Percentiles rank a stretch among this genome's conserved stretches.
These are phyloP conservation scores for Lumnitzera littorea DNA, from an alignment of 345 rosid species.

Conservation along the genomic window DNA sequence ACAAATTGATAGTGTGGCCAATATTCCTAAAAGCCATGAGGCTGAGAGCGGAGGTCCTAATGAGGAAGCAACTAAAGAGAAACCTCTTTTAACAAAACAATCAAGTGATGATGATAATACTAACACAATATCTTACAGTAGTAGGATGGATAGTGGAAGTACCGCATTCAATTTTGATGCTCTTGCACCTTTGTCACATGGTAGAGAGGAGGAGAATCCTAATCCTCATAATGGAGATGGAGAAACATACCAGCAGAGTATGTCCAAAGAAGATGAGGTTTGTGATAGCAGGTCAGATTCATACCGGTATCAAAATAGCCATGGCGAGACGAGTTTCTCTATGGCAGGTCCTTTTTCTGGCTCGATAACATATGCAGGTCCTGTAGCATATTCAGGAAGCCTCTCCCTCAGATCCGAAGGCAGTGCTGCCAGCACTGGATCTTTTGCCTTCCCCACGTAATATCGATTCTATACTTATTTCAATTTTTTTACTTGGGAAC, in stretches of 20 bases:
- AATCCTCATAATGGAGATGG: constrained; percentile 11
- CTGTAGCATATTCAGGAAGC: constrained; percentile 65
- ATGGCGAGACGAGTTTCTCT: constrained; percentile 83
- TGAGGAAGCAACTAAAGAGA: too few relatives aligned
- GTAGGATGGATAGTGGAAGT: constrained; percentile 24
- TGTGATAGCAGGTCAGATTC: constrained; percentile 17
- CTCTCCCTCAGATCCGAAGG: constrained; percentile 83
- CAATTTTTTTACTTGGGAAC: too few relatives aligned
- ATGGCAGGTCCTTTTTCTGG: constrained; percentile 47
- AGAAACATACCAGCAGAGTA: constrained; percentile 10
- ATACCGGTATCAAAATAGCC: constrained; percentile 16
- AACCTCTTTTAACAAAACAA: constrained; percentile 11
- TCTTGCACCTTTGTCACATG: constrained; percentile 11
- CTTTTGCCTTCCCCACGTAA: constrained; percentile 92
- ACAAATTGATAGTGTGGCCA: too few relatives aligned
- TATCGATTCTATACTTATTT: too few relatives aligned
- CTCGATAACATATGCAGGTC: constrained; percentile 57
- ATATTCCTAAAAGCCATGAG: too few relatives aligned
- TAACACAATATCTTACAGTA: constrained; percentile 12
- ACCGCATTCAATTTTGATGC: constrained; percentile 21
- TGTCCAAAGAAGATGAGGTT: constrained; percentile 14
- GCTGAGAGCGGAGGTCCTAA: neutral
- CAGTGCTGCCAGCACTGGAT: constrained; percentile 88
- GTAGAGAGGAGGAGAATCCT: constrained; percentile 2
- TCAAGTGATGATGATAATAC: constrained; percentile 8